Base-by-base conservation (phyloP, 257 asterid genomes). In the Nicotiana paniculata region DNA sequence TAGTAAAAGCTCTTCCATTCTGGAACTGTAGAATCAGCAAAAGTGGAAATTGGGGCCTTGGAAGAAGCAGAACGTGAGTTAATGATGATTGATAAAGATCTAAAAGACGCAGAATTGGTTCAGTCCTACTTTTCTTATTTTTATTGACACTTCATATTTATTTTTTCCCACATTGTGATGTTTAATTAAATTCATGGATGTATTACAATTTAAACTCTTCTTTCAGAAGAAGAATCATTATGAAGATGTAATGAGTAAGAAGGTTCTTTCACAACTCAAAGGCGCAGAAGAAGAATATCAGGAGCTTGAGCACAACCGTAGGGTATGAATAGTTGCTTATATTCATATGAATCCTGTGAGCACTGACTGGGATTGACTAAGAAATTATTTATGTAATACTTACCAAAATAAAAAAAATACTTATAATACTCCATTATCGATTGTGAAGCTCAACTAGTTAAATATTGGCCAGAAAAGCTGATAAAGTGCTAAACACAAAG, bases 1-100 rank as follows among this genome's bases (percentile, higher is more conserved):
- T 75, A 39, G 28, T 75, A 75, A 75, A 75, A 48, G 28, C 80
- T 4, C 9, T 86, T 84, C 85, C 78, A 78, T 68, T 5, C 13
- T 67, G 65, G 82, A 30, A 82, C 69, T 84, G 82, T 84, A 95
- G 99, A 88, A 80, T 94, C 97, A 5, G 93, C 94, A 77, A 89
- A 88, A 85, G 88, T 83, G 68, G 98, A 93, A 53, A 78, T 90
- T 78, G 93, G 92, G 62, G 94, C 94, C 75, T 87, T 92, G 83
- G 91, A 84, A 33, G 88, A 86, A 86, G 97, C 97, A 61, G 98
- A 96, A 85, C 63, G 75, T 26, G 93, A 92, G 84, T 85, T 94
- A 72, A 83, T 86, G 90, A 64, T 17, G 77, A 86, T 92, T 79
- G 94, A 92, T 88, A 84, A 81, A 66, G 92, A 91, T 59, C 80